Base-by-base conservation (phyloP, 257 asterid species). In the Capsicum baccatum region DNA sequence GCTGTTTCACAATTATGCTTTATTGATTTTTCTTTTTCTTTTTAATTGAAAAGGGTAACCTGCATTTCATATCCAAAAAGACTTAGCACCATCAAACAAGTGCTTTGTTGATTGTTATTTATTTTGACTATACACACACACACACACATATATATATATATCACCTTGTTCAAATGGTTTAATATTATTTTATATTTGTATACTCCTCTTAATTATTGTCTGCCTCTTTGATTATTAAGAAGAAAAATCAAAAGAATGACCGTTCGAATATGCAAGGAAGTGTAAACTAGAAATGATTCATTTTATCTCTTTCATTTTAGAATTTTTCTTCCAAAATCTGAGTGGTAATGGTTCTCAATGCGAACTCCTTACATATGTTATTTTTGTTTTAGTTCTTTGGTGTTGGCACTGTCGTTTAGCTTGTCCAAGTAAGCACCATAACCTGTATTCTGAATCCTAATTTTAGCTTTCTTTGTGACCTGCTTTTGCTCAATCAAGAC, bases 401-500 rank as follows among this genome's bases (percentile, higher is more conserved):
- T 26, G 82, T 52, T 76, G 81, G 13, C 82, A 54, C 6, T 54
- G 69, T 50, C 83, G 68, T 62, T 84, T 70, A 83, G 66, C 64
- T 84, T 58, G 63, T 89, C 60, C 79, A 78, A 57, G 70, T 70
- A 69, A 63, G 66, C 70, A 86, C 35, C 73, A 64, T 79, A 83
- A 58, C 48, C 8, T 66, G 56, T 55, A 79, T 63, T 56, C 86
- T 83, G 84, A 85, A 85, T 82, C 83, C 54, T 79, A 82, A 52
- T 79, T 79, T 83, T 67, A 83, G 76, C 81, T 85, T 86, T 62
- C 74, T 66, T 81, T 63, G 84, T 55, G 13, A 82, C 80, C 83
- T 81, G 82, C 67, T 88, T 79, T 86, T 89, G 86, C 85, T 71
- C 83, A 86, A 82, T 89, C 89, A 84, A 96, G 99, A 91, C 98